A percentile compares a stretch with the other conserved stretches of the same genome.
These are phyloP conservation scores for Kurtzmaniella quercitrusa DNA, from an alignment of 1,139 yeast species.

Conservation along the genomic window DNA sequence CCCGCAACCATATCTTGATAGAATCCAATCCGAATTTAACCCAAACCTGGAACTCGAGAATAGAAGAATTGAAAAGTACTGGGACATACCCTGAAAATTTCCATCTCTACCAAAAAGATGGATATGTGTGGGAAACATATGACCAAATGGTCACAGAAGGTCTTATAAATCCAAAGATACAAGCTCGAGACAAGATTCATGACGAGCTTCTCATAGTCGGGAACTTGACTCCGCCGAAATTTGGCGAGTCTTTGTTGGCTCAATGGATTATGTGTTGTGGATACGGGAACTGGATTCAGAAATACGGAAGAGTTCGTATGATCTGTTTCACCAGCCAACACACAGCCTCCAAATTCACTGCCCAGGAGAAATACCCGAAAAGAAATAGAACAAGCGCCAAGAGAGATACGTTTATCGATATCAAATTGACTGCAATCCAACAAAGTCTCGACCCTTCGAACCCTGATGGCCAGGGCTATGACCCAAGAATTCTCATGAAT, in stretches of 20 bases:
- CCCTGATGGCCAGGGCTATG: constrained; percentile 30
- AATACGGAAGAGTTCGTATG: constrained; percentile 71
- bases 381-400: constrained; percentile 60
- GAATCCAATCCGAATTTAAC: constrained; percentile 45
- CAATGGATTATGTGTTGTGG: constrained; percentile 75
- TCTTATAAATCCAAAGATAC: constrained; percentile 33
- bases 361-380: constrained; percentile 39
- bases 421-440: constrained; percentile 47
- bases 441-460: constrained; percentile 17
- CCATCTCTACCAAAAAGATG: constrained; percentile 36
- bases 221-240: constrained; percentile 47
- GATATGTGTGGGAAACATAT: constrained; percentile 66
- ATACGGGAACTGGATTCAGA: constrained; percentile 70
- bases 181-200: constrained; percentile 48
- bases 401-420: constrained; percentile 55
- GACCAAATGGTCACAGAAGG: constrained; percentile 37
- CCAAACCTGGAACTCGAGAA: constrained; percentile 22
- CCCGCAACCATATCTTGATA: constrained; percentile 56
- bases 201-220: constrained; percentile 61
- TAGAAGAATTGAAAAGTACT: constrained; percentile 16
- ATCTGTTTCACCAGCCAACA: constrained; percentile 55
- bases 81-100: constrained; percentile 28
- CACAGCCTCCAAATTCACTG: constrained; percentile 59
- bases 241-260: constrained; percentile 66
- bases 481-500: constrained; percentile 30